phyloP scores from a whole-genome alignment of 805 yeast genomes.

The Candida arabinofermentans region DNA sequence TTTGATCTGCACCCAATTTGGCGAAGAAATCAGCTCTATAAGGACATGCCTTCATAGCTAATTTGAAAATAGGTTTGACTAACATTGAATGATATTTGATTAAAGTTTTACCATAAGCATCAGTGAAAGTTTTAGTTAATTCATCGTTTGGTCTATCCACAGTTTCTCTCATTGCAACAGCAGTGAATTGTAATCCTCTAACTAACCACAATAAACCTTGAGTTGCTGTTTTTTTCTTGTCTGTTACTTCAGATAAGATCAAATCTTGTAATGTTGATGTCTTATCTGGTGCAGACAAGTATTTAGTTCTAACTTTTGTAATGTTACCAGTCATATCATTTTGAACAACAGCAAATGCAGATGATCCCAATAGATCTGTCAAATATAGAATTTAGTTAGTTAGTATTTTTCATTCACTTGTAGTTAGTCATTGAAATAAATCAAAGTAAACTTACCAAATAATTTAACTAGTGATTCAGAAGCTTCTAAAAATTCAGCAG shows the following conservation, averaged over 20 bases:
- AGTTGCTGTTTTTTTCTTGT: constrained; percentile 73
- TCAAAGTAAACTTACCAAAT: constrained; percentile 50
- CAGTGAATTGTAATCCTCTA: constrained; percentile 87
- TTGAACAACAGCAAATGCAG: constrained; percentile 83
- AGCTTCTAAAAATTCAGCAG: constrained; percentile 77
- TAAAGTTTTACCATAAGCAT: constrained; percentile 78
- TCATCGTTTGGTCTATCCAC: constrained; percentile 60
- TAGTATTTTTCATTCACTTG: background rate
- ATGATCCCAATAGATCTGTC: constrained; percentile 69
- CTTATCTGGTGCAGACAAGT: constrained; percentile 58
- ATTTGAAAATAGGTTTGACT: constrained; percentile 80
- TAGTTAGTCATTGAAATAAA: too few relatives aligned
- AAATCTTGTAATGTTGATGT: constrained; percentile 73
- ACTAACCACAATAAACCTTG: constrained; percentile 88
- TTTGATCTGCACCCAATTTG: constrained; percentile 76
- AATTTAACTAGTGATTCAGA: constrained; percentile 78
- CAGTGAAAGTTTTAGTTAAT: constrained; percentile 72
- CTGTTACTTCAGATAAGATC: constrained; percentile 65
- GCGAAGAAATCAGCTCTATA: constrained; percentile 81
- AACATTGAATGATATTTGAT: constrained; percentile 78
- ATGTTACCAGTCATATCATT: constrained; percentile 87
- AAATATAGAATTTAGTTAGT: background rate
- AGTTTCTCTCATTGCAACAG: constrained; percentile 80
- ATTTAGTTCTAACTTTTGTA: constrained; percentile 63
- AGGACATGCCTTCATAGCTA: constrained; percentile 95